A percentile compares a stretch with the other conserved stretches of the same genome.
Conservation (phyloP, 129 eudicot genomes). For the Ambrosia trifida region DNA sequence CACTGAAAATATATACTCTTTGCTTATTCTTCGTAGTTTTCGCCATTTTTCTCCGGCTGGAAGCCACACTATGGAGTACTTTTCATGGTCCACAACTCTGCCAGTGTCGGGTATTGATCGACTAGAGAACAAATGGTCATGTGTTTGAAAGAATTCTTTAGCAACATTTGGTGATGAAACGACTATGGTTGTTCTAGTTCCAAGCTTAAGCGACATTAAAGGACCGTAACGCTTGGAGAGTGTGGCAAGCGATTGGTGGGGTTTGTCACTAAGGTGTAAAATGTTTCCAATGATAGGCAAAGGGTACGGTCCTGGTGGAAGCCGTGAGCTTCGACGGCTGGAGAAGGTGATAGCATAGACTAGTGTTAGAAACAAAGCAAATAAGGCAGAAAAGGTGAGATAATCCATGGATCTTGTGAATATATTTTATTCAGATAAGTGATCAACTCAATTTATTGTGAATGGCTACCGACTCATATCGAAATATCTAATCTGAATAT, state of each 20-base stretch:
- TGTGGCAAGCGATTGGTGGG: conserved; percentile 50
- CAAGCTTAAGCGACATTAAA: conserved; percentile 48
- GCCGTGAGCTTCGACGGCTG: conserved; percentile 30
- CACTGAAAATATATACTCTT: conserved; percentile 17
- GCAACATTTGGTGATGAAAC: conserved; percentile 50
- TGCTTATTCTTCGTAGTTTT: conserved; percentile 34
- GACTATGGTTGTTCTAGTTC: conserved; percentile 41
- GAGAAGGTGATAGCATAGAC: not conserved
- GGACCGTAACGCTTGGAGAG: conserved; percentile 58
- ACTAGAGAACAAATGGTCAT: conserved; percentile 39
- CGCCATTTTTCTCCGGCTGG: conserved; percentile 46
- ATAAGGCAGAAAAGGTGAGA: not conserved
- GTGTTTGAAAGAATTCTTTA: conserved; percentile 41
- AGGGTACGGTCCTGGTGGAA: conserved; percentile 61
- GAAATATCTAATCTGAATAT: no score
- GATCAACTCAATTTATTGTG: not conserved
- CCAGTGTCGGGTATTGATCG: conserved; percentile 29
- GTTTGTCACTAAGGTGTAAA: conserved; percentile 43
- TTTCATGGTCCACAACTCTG: conserved; percentile 22
- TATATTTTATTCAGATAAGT: not conserved
- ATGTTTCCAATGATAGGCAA: conserved; percentile 59
- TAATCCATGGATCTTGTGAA: conserved; percentile 10
- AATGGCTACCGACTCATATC: not conserved
- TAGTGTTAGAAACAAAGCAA: conserved; percentile 5
- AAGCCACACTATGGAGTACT: conserved; percentile 42